Conservation (phyloP, 768 basidiomycete genomes). For the Podaxis carcinomalis region DNA sequence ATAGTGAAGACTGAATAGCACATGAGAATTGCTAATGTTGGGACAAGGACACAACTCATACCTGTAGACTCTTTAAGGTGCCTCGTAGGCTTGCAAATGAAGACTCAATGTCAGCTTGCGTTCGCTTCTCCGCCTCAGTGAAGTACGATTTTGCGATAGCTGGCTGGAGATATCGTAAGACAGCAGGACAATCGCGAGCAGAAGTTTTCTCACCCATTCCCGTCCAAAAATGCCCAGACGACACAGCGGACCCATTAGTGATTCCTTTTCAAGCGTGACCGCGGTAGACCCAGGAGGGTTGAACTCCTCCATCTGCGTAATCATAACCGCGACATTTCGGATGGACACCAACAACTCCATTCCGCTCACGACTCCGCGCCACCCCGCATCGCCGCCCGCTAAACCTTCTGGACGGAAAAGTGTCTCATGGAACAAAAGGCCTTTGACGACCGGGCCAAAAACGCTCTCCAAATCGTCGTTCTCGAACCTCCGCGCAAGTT, state of each 20-base stretch:
- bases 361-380: constrained; percentile 84
- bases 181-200: neutral
- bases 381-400: constrained; percentile 68
- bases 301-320: constrained; percentile 73
- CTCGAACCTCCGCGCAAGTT: constrained; percentile 78
- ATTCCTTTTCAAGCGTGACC: constrained; percentile 55
- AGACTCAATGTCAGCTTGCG: constrained; percentile 71
- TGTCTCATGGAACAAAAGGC: constrained; percentile 59
- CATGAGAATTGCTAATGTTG: neutral
- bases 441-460: constrained; percentile 68
- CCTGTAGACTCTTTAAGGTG: constrained; percentile 83
- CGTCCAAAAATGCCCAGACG: constrained; percentile 82
- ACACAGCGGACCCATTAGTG: constrained; percentile 80
- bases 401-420: constrained; percentile 66
- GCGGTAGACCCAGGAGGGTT: constrained; percentile 58
- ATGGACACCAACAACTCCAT: constrained; percentile 75
- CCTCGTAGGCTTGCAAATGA: constrained; percentile 83
- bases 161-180: constrained; percentile 46
- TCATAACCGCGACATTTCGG: constrained; percentile 81
- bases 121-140: constrained; percentile 75
- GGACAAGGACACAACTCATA: constrained; percentile 23
- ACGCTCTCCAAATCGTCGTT: constrained; percentile 75
- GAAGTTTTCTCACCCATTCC: constrained; percentile 67
- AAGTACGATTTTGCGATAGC: constrained; percentile 76
- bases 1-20: constrained; percentile 51